A percentile compares a stretch with the other conserved stretches of the same genome.
phyloP scores from a whole-genome alignment of 768 basidiomycete species.

The Galerina sulciceps region DNA sequence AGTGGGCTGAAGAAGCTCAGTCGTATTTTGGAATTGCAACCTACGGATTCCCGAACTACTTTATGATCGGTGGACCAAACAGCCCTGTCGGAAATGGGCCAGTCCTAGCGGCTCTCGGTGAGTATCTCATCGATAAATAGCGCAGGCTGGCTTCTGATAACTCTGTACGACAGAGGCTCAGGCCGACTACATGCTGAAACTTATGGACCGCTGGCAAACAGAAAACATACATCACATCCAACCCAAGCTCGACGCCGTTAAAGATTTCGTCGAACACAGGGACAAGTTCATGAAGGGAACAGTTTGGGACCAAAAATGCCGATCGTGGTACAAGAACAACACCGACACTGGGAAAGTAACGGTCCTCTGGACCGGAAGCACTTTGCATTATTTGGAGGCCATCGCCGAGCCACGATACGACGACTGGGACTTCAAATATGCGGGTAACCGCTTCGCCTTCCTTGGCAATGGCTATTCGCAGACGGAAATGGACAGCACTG shows the following conservation, averaged over 20 bases:
- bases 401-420: constrained; percentile 36
- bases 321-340: constrained; percentile 40
- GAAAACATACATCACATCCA: constrained; percentile 39
- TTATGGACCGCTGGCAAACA: constrained; percentile 37
- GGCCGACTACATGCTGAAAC: constrained; percentile 36
- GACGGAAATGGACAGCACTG: constrained; percentile 32
- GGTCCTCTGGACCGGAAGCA: constrained; percentile 40
- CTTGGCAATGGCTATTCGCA: constrained; percentile 39
- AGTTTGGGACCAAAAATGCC: constrained; percentile 34
- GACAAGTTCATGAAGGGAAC: constrained; percentile 37
- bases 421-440: constrained; percentile 38
- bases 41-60: constrained; percentile 38
- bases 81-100: constrained; percentile 40
- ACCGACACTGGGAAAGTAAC: constrained; percentile 29
- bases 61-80: constrained; percentile 35
- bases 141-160: background rate
- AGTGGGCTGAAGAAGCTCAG: constrained; percentile 34
- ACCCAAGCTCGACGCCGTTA: constrained; percentile 37
- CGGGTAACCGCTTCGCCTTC: constrained; percentile 37
- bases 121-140: background rate
- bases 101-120: constrained; percentile 34
- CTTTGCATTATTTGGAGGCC: constrained; percentile 38
- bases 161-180: constrained; percentile 30
- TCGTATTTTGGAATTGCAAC: constrained; percentile 35
- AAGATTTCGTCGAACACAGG: constrained; percentile 35